Evolutionary conservation across 2,329 filamentous ascomycete species (phyloP).

Genomic region (Ambrosiella beaveri): DNA sequence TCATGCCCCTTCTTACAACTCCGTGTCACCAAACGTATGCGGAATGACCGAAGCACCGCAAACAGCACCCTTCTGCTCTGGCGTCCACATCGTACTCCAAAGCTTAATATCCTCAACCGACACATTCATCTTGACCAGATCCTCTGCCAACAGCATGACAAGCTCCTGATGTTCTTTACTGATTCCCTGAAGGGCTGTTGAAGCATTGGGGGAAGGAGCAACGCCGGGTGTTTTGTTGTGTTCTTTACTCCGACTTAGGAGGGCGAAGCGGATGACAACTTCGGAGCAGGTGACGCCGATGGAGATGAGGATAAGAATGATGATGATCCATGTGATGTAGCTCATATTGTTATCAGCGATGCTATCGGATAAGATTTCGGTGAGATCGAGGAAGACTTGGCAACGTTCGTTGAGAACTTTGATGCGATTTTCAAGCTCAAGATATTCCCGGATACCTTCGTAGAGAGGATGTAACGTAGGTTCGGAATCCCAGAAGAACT

Average conservation of each 20-base stretch:
- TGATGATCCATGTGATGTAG: constrained; percentile 93
- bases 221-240: not conserved
- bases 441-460: constrained; percentile 83
- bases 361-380: constrained; percentile 82
- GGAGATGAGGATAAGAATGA: constrained; percentile 76
- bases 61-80: constrained; percentile 13
- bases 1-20: not conserved
- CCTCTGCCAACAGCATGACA: constrained; percentile 28
- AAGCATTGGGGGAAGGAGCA: not conserved
- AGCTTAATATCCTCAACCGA: constrained; percentile 31
- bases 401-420: constrained; percentile 95
- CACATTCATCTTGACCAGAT: constrained; percentile 33
- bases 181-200: not conserved
- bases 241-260: constrained; percentile 33
- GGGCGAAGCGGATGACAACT: constrained; percentile 69
- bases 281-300: constrained; percentile 85
- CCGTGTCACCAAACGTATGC: constrained; percentile 4
- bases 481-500: constrained; percentile 97
- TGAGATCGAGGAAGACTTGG: constrained; percentile 86
- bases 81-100: constrained; percentile 16
- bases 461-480: constrained; percentile 91
- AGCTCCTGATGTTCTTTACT: constrained; percentile 21
- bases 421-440: constrained; percentile 91
- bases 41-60: constrained; percentile 12
- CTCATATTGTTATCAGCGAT: constrained; percentile 94